These are phyloP conservation scores for Trichoderma sp. DNA, from an alignment of 2,329 filamentous ascomycete genomes.

Conservation along the genomic window DNA sequence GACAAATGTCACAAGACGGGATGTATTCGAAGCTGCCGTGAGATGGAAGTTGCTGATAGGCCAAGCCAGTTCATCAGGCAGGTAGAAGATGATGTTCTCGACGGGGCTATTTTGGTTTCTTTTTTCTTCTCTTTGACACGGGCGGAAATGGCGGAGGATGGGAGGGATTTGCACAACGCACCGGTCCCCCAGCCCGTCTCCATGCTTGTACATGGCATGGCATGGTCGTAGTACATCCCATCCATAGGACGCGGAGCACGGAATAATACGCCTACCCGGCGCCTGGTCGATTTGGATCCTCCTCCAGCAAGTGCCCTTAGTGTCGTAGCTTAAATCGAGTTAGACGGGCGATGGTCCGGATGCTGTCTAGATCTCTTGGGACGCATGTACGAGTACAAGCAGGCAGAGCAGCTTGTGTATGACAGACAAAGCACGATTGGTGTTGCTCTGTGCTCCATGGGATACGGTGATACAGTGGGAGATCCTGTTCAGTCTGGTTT, in stretches of 20 bases:
- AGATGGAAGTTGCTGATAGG: neutral
- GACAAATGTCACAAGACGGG: neutral
- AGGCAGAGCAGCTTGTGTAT: neutral
- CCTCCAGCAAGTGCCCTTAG: neutral
- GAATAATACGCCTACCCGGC: constrained; percentile 11
- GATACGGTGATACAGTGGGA: neutral
- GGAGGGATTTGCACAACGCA: neutral
- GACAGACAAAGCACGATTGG: neutral
- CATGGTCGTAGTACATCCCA: neutral
- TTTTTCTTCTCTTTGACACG: neutral
- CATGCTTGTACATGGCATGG: neutral
- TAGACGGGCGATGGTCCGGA: constrained; percentile 14
- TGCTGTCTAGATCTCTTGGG: neutral
- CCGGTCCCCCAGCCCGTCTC: neutral
- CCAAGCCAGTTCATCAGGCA: neutral
- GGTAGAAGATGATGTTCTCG: neutral
- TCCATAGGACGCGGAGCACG: constrained; percentile 2
- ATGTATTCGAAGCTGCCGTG: neutral
- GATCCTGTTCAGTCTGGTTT: neutral
- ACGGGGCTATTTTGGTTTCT: neutral
- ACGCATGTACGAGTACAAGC: neutral
- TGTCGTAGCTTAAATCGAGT: constrained; percentile 17
- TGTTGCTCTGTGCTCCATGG: neutral
- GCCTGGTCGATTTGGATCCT: constrained; percentile 6
- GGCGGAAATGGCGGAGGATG: constrained; percentile 1